Conservation (phyloP, 306 rosid genomes). For the Pueraria montana region DNA sequence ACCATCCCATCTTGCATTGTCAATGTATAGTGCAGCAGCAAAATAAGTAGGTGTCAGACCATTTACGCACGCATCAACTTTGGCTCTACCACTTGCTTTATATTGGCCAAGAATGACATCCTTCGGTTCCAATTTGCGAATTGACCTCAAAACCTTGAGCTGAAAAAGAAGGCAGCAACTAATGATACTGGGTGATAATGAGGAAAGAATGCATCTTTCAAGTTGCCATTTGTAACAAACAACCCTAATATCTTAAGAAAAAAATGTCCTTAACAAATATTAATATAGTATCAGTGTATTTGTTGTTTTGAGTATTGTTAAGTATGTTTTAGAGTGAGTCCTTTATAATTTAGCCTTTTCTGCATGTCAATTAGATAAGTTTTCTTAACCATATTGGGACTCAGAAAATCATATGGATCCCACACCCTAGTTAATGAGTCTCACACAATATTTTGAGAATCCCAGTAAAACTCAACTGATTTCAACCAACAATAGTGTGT, state of each 20-base stretch:
- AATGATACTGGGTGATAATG: slow-evolving; percentile 15
- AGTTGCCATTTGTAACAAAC: slow-evolving; percentile 20
- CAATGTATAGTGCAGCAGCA: slow-evolving; percentile 81
- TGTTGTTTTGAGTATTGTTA: background rate
- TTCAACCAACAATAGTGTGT: background rate
- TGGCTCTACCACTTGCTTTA: slow-evolving; percentile 67
- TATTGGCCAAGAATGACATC: slow-evolving; percentile 93
- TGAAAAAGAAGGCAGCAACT: slow-evolving; percentile 53
- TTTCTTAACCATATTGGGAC: background rate
- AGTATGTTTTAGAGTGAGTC: slow-evolving; percentile 8
- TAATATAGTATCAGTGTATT: background rate
- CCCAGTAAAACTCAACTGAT: background rate
- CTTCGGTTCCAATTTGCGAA: slow-evolving; percentile 77
- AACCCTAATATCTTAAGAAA: slow-evolving; percentile 17
- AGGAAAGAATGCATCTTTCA: slow-evolving; percentile 21
- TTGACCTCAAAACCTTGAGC: slow-evolving; percentile 92
- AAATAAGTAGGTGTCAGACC: slow-evolving; percentile 87
- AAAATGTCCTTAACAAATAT: slow-evolving; percentile 3
- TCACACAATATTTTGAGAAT: background rate
- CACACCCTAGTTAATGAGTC: background rate
- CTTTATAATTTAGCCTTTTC: background rate
- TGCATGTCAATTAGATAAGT: background rate
- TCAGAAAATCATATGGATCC: background rate
- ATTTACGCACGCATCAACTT: slow-evolving; percentile 60
- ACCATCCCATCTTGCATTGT: slow-evolving; percentile 98